These are phyloP conservation scores for Penicillium crustosum DNA, from an alignment of 2,329 filamentous ascomycete genomes.

Conservation along the genomic window DNA sequence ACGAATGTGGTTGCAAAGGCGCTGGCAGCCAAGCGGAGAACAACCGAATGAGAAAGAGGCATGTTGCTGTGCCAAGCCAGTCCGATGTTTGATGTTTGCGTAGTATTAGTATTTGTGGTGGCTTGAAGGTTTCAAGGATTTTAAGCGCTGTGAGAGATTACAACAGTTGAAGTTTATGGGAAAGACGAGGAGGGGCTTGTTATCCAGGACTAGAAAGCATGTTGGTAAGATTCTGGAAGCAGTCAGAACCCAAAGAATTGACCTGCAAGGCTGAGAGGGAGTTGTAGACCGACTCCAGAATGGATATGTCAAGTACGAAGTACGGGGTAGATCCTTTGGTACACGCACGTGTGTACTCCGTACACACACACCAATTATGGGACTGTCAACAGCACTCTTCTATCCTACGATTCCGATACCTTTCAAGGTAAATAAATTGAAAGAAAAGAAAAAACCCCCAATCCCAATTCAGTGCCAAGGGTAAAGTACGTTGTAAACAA, in stretches of 20 bases:
- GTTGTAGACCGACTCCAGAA: neutral
- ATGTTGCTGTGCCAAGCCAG: neutral
- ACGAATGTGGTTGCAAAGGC: conserved; percentile 29
- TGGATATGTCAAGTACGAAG: neutral
- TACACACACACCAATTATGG: neutral
- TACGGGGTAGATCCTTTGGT: neutral
- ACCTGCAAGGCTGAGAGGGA: neutral
- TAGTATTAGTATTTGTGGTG: neutral
- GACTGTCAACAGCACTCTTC: neutral
- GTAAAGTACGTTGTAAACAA: conserved; percentile 4
- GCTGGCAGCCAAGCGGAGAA: conserved; percentile 16
- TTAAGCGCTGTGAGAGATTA: neutral
- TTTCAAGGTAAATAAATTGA: too few relatives aligned
- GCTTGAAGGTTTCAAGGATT: neutral
- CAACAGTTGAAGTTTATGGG: neutral
- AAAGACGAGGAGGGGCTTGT: neutral
- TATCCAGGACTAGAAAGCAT: neutral
- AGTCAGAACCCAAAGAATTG: neutral
- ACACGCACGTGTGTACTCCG: neutral
- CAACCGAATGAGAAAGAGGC: conserved; percentile 13
- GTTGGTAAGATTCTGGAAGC: neutral
- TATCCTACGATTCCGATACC: neutral
- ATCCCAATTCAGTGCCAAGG: neutral
- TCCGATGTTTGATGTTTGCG: neutral
- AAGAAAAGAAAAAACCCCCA: neutral